phyloP scores from a whole-genome alignment of 225 moss, liverwort and hornwort genomes.

The Pleurozium schreberi region DNA sequence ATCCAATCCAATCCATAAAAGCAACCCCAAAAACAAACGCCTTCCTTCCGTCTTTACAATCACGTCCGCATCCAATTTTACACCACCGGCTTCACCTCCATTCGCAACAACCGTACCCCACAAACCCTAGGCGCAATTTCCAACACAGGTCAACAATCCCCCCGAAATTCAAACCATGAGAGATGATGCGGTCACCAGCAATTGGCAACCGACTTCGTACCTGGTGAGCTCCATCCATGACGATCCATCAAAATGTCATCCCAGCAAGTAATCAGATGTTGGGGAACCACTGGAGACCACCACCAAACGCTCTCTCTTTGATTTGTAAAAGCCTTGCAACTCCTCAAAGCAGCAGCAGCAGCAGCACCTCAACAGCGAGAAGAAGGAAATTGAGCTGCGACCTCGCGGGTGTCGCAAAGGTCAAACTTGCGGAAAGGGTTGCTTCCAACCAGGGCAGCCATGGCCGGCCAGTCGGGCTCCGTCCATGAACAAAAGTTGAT shows the following conservation, averaged over 20 bases:
- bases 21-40: background rate
- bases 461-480: background rate
- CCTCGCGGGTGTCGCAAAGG: background rate
- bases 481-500: background rate
- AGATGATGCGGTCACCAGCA: background rate
- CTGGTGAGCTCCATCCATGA: constrained; percentile 51
- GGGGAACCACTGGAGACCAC: background rate
- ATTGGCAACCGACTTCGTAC: background rate
- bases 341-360: background rate
- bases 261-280: background rate
- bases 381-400: background rate
- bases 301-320: background rate
- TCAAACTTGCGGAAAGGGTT: background rate
- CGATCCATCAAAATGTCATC: constrained; percentile 35
- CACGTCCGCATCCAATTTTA: background rate
- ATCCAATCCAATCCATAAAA: background rate
- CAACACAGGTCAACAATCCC: background rate
- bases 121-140: background rate
- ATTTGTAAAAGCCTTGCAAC: background rate
- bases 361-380: background rate
- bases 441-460: background rate
- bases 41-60: background rate
- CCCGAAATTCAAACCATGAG: background rate
- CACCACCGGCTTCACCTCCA: background rate
- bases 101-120: background rate